Base-by-base conservation (phyloP, 2,329 filamentous ascomycete genomes). In the Parastagonospora avenae region DNA sequence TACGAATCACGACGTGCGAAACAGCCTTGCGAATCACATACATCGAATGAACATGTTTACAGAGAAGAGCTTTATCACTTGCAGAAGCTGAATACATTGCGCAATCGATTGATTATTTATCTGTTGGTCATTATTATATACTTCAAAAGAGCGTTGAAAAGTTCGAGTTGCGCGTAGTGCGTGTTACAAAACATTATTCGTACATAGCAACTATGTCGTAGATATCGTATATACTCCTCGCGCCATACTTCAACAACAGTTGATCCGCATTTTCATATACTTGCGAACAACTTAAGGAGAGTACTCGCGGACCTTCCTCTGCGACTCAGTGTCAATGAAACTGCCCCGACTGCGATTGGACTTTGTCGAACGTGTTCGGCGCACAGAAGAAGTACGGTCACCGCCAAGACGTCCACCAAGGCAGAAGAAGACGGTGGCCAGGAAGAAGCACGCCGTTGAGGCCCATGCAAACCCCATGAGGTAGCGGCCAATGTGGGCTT, bases 381-480 rank as follows among this genome's bases (percentile, higher is more conserved):
- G 70, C 54, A 76, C 68, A 35, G 73, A 70, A 1, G 62, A 57
- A 4, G 57, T 57, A n/a, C 56, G 48, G 15, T 79, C 79, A 52
- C 79, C 77, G 44, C 79, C 76, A 33, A 83, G 77, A 27, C 71
- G 68, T 35, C 84, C 82, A 45, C 85, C 85, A 29, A 86, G 47
- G 72, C 82, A 88, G 77, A 92, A 90, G 50, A 91, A 76, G 28
- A 90, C 60, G 4, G 82, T 83, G 12, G 88, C 82, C 58, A 92
- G 71, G 59, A 91, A 76, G 63, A 90, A 82, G 46, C 82, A 82
- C 8, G 82, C 83, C 74, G 86, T 85, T 1, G 88, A 82, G 12
- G 81, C 86, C 90, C 90, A 94, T 56, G 85, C 86, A 76, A 92
- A 93, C 38, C 83, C 90, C 66, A 91, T 90, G 15, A 85, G 87